Conservation (phyloP, 1,284 basidiomycete species). For the Ceratobasidium sp. region DNA sequence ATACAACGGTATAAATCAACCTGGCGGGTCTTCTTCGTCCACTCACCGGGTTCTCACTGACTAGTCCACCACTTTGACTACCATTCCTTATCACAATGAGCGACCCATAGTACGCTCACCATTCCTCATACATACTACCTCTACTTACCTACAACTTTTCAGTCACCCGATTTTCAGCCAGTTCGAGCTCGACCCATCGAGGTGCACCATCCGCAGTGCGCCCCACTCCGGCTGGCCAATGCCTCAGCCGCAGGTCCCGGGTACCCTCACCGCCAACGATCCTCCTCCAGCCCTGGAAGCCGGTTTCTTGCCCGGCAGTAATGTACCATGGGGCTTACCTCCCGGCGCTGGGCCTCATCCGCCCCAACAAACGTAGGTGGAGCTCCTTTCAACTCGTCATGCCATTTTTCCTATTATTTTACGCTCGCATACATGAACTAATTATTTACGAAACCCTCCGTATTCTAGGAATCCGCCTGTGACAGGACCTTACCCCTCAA, state of each 20-base stretch:
- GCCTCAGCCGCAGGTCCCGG: background rate
- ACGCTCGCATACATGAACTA: too few relatives aligned
- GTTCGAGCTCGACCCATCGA: conserved; percentile 4
- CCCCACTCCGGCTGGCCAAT: conserved; percentile 16
- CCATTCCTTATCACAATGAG: conserved; percentile 8
- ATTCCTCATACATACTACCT: too few relatives aligned
- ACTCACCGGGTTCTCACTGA: too few relatives aligned
- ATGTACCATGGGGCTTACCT: background rate
- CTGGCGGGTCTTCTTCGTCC: too few relatives aligned
- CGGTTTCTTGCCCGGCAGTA: background rate
- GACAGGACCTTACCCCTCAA: too few relatives aligned
- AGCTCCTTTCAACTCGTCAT: too few relatives aligned
- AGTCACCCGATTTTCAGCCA: conserved; percentile 17
- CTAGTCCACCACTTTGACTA: background rate
- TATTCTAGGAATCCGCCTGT: too few relatives aligned
- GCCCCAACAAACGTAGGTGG: too few relatives aligned
- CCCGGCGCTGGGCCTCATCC: too few relatives aligned
- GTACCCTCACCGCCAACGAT: conserved; percentile 4
- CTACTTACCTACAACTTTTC: background rate
- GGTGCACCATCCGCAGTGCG: background rate
- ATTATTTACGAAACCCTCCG: too few relatives aligned
- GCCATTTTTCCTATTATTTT: too few relatives aligned
- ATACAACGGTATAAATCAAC: too few relatives aligned
- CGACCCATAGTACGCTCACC: conserved; percentile 22
- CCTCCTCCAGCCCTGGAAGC: background rate